Evolutionary conservation across 1,284 basidiomycete species (phyloP).

Genomic region (Lentinus polychrous): DNA sequence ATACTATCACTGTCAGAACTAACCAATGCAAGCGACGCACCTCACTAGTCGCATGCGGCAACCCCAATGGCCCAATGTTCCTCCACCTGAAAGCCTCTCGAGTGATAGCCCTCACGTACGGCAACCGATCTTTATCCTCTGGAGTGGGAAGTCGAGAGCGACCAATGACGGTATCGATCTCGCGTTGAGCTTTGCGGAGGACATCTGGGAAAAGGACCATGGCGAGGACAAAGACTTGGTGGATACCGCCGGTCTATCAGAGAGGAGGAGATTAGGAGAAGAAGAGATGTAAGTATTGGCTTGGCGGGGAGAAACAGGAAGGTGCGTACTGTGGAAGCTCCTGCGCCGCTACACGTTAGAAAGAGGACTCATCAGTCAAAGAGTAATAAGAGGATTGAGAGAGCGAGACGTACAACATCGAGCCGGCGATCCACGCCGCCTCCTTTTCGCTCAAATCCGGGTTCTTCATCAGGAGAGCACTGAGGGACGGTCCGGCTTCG

Average conservation of each 20-base stretch:
- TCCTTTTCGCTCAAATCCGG: slow-evolving; percentile 11
- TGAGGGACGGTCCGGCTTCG: slow-evolving; percentile 9
- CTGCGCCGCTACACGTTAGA: not conserved
- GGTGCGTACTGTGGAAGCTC: slow-evolving; percentile 1
- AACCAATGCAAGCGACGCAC: not conserved
- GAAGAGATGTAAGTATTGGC: too few species aligned
- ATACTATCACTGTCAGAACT: too few species aligned
- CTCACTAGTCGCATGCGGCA: not conserved
- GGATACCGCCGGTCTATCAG: not conserved
- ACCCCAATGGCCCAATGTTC: not conserved
- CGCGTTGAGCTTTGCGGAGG: slow-evolving; percentile 17
- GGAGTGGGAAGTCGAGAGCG: slow-evolving; percentile 20
- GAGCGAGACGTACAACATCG: slow-evolving; percentile 12
- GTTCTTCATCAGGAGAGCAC: slow-evolving; percentile 9
- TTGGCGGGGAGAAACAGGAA: not conserved
- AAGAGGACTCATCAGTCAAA: not conserved
- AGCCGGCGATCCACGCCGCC: slow-evolving; percentile 15
- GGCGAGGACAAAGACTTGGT: slow-evolving; percentile 19
- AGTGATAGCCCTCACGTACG: slow-evolving; percentile 23
- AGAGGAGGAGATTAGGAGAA: not conserved
- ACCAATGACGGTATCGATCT: slow-evolving; percentile 24
- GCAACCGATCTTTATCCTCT: slow-evolving; percentile 18
- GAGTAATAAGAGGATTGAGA: too few species aligned
- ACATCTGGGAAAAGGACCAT: slow-evolving; percentile 21
- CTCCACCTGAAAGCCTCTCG: slow-evolving; percentile 16